phyloP scores from a whole-genome alignment of 2,329 filamentous ascomycete species.

The Trichoderma guizhouense region DNA sequence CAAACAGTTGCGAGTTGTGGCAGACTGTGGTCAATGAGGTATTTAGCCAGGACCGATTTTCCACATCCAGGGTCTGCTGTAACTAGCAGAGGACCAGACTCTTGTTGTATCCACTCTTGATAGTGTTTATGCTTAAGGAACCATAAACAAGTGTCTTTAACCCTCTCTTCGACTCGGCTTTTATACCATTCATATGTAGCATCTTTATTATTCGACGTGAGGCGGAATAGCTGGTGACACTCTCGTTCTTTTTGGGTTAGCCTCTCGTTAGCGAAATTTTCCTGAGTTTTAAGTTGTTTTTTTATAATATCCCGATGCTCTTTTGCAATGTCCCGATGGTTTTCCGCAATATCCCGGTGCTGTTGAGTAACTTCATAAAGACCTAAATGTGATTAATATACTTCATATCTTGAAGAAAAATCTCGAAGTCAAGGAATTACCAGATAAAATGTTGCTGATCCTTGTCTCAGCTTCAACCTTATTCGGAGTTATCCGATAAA shows the following conservation, averaged over 20 bases:
- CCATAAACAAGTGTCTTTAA: background rate
- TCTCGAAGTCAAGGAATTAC: background rate
- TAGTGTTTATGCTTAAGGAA: background rate
- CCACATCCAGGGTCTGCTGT: background rate
- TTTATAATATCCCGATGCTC: no score
- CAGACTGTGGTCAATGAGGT: background rate
- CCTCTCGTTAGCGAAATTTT: background rate
- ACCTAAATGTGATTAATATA: background rate
- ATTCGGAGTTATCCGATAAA: background rate
- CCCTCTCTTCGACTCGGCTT: background rate
- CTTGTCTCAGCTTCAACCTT: background rate
- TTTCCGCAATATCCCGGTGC: background rate
- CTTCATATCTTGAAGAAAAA: background rate
- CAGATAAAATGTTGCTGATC: background rate
- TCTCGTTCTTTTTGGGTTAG: background rate
- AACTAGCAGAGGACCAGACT: background rate
- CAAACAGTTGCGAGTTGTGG: background rate
- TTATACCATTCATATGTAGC: background rate
- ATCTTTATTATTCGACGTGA: background rate
- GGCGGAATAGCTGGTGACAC: background rate
- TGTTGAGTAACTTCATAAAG: no score
- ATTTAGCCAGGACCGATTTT: background rate
- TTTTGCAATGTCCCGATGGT: no score
- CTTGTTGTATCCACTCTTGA: background rate
- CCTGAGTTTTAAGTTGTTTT: background rate